phyloP scores from a whole-genome alignment of 768 basidiomycete species.

The Clathrus columnatus region DNA sequence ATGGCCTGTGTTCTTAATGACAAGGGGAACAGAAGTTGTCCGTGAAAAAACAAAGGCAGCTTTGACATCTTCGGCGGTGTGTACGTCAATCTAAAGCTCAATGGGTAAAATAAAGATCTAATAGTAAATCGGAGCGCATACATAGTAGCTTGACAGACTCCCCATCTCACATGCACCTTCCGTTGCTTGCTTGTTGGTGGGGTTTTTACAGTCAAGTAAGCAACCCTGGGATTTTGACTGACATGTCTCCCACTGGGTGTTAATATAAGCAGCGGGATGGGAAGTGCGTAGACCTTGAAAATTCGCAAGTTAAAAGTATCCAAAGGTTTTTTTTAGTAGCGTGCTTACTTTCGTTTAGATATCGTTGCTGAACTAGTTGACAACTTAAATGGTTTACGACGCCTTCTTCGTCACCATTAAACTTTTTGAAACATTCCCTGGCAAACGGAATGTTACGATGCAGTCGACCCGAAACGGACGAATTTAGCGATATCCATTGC shows the following conservation, averaged over 20 bases:
- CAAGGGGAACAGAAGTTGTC: slow-evolving; percentile 31
- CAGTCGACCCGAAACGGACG: slow-evolving; percentile 24
- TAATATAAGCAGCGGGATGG: slow-evolving; percentile 9
- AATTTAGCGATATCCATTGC: slow-evolving; percentile 18
- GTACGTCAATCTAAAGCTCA: slow-evolving; percentile 33
- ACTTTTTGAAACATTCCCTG: slow-evolving; percentile 25
- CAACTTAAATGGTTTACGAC: slow-evolving; percentile 19
- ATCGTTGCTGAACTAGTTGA: slow-evolving; percentile 20
- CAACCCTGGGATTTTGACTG: slow-evolving; percentile 38
- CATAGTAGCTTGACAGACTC: slow-evolving; percentile 21
- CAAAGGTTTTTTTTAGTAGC: background rate
- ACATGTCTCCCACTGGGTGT: slow-evolving; percentile 49
- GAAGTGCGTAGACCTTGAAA: background rate
- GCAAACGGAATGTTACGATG: slow-evolving; percentile 21
- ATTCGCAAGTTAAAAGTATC: background rate
- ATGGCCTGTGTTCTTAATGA: slow-evolving; percentile 43
- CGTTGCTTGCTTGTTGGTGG: slow-evolving; percentile 5
- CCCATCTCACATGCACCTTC: slow-evolving; percentile 16
- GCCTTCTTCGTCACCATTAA: slow-evolving; percentile 16
- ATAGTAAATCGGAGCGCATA: slow-evolving; percentile 9
- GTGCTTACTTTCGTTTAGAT: slow-evolving; percentile 13
- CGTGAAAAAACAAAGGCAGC: slow-evolving; percentile 38
- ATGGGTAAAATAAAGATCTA: background rate
- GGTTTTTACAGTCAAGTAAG: slow-evolving; percentile 30
- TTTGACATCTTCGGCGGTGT: slow-evolving; percentile 29